These are phyloP conservation scores for Malassezia restricta DNA, from an alignment of 1,284 basidiomycete species.

Conservation along the genomic window DNA sequence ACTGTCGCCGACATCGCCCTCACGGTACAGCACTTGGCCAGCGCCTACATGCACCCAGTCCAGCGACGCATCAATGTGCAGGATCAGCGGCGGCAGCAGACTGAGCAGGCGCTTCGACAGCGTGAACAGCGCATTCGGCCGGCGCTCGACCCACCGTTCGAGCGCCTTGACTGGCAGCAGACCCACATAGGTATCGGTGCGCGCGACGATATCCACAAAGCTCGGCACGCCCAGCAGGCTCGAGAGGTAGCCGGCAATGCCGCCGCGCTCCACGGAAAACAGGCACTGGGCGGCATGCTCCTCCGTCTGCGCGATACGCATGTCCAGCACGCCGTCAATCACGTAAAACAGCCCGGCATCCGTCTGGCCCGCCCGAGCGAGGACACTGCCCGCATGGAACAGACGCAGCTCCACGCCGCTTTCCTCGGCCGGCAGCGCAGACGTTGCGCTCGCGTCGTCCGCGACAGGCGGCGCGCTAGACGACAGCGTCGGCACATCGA, in stretches of 20 bases:
- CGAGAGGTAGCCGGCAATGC: constrained; percentile 94
- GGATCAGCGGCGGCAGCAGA: constrained; percentile 78
- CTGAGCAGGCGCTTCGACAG: constrained; percentile 92
- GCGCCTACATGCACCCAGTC: constrained; percentile 97
- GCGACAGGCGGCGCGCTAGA: neutral
- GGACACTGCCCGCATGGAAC: constrained; percentile 70
- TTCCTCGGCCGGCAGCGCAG: constrained; percentile 49
- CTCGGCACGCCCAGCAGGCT: constrained; percentile 81
- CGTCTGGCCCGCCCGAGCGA: constrained; percentile 79
- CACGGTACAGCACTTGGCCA: constrained; percentile 78
- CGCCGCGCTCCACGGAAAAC: constrained; percentile 80
- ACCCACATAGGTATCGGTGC: constrained; percentile 93
- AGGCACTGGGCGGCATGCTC: constrained; percentile 43
- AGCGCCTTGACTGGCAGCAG: constrained; percentile 79
- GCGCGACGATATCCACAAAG: constrained; percentile 90
- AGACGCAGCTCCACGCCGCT: constrained; percentile 93
- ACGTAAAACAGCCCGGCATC: constrained; percentile 92
- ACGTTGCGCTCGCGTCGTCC: neutral
- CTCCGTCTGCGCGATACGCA: constrained; percentile 56
- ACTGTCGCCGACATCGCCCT: constrained; percentile 76
- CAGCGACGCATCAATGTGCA: constrained; percentile 91
- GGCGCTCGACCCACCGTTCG: constrained; percentile 77
- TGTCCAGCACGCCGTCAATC: constrained; percentile 92
- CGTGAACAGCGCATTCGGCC: constrained; percentile 86
- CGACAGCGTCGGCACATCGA: constrained; percentile 46